phyloP scores from a whole-genome alignment of 305 asterid species.

The Fraxinus paxiana region DNA sequence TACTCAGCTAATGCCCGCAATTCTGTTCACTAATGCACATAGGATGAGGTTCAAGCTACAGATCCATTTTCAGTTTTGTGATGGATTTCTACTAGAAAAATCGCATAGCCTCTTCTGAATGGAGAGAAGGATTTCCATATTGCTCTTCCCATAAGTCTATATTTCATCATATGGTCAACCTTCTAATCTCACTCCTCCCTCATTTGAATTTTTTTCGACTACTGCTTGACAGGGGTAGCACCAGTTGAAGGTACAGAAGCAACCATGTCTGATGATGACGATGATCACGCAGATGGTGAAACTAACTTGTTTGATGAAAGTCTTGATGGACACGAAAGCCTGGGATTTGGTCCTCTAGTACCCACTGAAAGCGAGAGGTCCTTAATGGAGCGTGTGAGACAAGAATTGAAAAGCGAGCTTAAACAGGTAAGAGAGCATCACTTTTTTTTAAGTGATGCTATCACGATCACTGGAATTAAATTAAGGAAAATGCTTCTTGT shows the following conservation, averaged over 20 bases:
- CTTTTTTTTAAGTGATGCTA: constrained; percentile 5
- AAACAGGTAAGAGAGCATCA: constrained; percentile 58
- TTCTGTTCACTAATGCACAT: neutral
- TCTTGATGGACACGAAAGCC: constrained; percentile 69
- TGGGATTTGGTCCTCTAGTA: constrained; percentile 90
- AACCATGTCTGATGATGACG: constrained; percentile 96
- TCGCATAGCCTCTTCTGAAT: neutral
- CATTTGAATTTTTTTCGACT: neutral
- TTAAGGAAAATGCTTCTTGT: neutral
- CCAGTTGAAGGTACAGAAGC: constrained; percentile 97
- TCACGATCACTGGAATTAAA: neutral
- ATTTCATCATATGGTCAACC: neutral
- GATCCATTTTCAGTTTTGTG: neutral
- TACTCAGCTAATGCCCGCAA: neutral
- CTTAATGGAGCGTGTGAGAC: constrained; percentile 93
- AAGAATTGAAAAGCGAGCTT: constrained; percentile 82
- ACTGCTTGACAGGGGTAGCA: constrained; percentile 57
- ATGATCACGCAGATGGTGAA: constrained; percentile 86
- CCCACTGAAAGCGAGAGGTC: constrained; percentile 94
- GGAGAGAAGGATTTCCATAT: neutral
- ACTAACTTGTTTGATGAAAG: constrained; percentile 73
- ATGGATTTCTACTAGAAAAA: neutral
- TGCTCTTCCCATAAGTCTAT: neutral
- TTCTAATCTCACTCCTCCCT: neutral
- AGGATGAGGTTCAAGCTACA: neutral